Evolutionary conservation across 768 basidiomycete species (phyloP).

Genomic region (Amylocystis lapponica): DNA sequence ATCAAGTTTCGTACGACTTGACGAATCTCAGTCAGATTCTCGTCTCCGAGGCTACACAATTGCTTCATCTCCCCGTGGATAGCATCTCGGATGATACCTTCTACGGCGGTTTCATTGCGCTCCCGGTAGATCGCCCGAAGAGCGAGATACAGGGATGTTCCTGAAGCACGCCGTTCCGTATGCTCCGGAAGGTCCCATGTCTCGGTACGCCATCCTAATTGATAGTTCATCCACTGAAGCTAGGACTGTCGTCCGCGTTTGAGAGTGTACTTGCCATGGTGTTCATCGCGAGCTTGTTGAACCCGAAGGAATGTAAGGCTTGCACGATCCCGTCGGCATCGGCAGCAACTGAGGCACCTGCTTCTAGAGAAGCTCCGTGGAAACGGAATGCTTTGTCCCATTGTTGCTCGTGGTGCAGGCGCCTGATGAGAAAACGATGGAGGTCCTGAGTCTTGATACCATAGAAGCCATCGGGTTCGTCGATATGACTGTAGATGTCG

Average conservation of each 20-base stretch:
- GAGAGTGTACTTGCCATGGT: slow-evolving; percentile 42
- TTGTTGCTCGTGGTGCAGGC: slow-evolving; percentile 89
- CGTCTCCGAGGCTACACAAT: slow-evolving; percentile 62
- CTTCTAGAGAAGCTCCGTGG: slow-evolving; percentile 81
- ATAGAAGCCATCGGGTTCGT: slow-evolving; percentile 98
- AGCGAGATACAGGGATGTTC: slow-evolving; percentile 66
- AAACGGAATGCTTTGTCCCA: slow-evolving; percentile 90
- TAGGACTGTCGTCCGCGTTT: slow-evolving; percentile 27
- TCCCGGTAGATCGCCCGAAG: slow-evolving; percentile 81
- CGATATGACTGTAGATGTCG: slow-evolving; percentile 90
- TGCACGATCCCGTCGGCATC: slow-evolving; percentile 64
- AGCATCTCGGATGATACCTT: slow-evolving; percentile 42
- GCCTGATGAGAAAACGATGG: slow-evolving; percentile 72
- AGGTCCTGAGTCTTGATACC: slow-evolving; percentile 79
- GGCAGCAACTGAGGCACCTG: slow-evolving; percentile 34
- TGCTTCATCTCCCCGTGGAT: slow-evolving; percentile 58
- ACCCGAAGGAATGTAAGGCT: slow-evolving; percentile 86
- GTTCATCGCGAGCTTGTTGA: slow-evolving; percentile 78
- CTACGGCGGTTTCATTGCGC: slow-evolving; percentile 46
- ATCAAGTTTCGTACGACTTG: slow-evolving; percentile 66
- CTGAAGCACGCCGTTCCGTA: slow-evolving; percentile 36
- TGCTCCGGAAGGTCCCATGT: slow-evolving; percentile 90
- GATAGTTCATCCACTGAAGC: slow-evolving; percentile 62
- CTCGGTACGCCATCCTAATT: slow-evolving; percentile 90
- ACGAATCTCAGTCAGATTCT: slow-evolving; percentile 74